Conservation (phyloP, 2,329 filamentous ascomycete species). For the Fusarium robinianum region DNA sequence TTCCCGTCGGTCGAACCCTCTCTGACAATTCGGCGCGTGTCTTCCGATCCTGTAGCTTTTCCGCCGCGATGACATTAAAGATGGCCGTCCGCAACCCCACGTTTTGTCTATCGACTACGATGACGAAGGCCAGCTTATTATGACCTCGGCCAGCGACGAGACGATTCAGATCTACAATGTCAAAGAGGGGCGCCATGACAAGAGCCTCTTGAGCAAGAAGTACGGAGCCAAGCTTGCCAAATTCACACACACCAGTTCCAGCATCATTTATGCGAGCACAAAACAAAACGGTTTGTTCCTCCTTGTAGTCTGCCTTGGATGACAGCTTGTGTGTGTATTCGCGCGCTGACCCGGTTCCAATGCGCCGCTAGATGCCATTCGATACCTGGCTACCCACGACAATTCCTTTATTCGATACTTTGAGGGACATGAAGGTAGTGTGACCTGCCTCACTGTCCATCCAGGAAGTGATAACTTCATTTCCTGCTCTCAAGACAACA, state of each 20-base stretch:
- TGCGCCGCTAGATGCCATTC: slow-evolving; percentile 82
- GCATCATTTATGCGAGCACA: slow-evolving; percentile 93
- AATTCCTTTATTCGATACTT: slow-evolving; percentile 98
- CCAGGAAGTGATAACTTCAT: slow-evolving; percentile 90
- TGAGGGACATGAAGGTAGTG: slow-evolving; percentile 81
- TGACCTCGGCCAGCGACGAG: slow-evolving; percentile 91
- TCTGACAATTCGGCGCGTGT: neutral
- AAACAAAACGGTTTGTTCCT: slow-evolving; percentile 76
- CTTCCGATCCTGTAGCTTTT: slow-evolving; percentile 53
- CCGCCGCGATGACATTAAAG: slow-evolving; percentile 59
- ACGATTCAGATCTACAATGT: slow-evolving; percentile 96
- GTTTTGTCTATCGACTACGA: slow-evolving; percentile 96
- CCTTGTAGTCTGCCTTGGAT: neutral
- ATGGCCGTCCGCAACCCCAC: slow-evolving; percentile 58
- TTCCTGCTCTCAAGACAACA: slow-evolving; percentile 88
- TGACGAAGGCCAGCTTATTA: slow-evolving; percentile 88
- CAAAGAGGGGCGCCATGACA: slow-evolving; percentile 85
- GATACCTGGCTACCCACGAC: slow-evolving; percentile 89
- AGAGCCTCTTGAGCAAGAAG: slow-evolving; percentile 91
- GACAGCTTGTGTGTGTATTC: too few species aligned
- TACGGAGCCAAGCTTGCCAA: slow-evolving; percentile 93
- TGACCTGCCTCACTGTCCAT: slow-evolving; percentile 82
- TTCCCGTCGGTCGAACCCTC: neutral
- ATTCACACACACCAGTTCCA: slow-evolving; percentile 89
- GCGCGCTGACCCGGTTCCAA: too few species aligned